phyloP scores from a whole-genome alignment of 2,329 filamentous ascomycete genomes.

The Diaporthe nobilis region DNA sequence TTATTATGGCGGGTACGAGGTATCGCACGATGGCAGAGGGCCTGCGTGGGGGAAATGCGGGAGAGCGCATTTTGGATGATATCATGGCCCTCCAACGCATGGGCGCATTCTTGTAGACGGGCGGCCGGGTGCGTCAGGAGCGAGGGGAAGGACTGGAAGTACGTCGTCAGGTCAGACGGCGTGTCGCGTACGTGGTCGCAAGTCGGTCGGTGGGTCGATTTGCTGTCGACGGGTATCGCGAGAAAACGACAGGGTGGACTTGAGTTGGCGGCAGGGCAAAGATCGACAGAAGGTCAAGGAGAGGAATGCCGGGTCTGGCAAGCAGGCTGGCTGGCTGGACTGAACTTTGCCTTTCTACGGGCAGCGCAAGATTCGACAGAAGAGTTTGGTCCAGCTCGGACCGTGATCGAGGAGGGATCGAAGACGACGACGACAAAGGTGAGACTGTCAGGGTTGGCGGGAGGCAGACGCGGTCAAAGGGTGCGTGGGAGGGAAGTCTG shows the following conservation, averaged over 20 bases:
- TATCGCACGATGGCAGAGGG: conserved; percentile 57
- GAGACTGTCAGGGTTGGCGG: conserved; percentile 9
- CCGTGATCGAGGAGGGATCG: conserved; percentile 1
- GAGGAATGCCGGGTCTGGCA: conserved; percentile 34
- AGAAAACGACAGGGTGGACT: conserved; percentile 26
- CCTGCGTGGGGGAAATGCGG: conserved; percentile 56
- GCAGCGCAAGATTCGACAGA: neutral
- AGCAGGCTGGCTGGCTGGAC: conserved; percentile 1
- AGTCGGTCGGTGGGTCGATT: conserved; percentile 7
- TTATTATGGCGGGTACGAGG: conserved; percentile 49
- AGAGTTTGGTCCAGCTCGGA: neutral
- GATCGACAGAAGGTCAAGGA: conserved; percentile 38
- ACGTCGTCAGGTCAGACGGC: neutral
- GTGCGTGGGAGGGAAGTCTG: conserved; percentile 19
- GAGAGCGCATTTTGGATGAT: conserved; percentile 51
- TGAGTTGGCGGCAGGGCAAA: neutral
- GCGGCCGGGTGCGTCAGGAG: conserved; percentile 23
- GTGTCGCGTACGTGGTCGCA: conserved; percentile 12
- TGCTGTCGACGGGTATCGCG: neutral
- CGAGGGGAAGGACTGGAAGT: neutral
- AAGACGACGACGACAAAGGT: neutral
- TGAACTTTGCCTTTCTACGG: neutral
- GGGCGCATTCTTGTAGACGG: conserved; percentile 38
- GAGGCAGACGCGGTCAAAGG: conserved; percentile 9
- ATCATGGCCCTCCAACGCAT: conserved; percentile 45